phyloP scores from a whole-genome alignment of 257 asterid genomes.

The Haberlea rhodopensis region DNA sequence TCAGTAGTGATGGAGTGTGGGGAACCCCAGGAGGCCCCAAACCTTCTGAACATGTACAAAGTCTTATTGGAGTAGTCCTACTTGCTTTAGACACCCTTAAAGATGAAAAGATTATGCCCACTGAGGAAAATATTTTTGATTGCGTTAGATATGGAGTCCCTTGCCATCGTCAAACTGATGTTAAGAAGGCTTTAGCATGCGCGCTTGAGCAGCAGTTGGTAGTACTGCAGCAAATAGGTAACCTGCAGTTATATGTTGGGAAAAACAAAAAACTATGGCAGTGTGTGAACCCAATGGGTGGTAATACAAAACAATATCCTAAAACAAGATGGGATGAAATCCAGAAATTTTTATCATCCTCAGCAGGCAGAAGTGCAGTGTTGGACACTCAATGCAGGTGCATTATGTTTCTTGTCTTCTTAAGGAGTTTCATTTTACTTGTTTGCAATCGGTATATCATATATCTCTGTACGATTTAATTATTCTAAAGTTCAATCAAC shows the following conservation, averaged over 20 bases:
- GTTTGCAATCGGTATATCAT: background rate
- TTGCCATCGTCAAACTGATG: conserved; percentile 69
- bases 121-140: conserved; percentile 71
- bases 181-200: conserved; percentile 74
- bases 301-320: conserved; percentile 47
- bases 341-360: conserved; percentile 66
- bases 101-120: conserved; percentile 80
- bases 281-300: conserved; percentile 67
- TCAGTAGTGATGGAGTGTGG: conserved; percentile 41
- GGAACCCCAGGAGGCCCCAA: conserved; percentile 69
- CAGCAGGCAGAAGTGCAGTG: conserved; percentile 72
- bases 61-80: conserved; percentile 71
- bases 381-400: conserved; percentile 77
- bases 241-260: conserved; percentile 60
- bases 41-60: conserved; percentile 71
- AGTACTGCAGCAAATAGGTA: conserved; percentile 55
- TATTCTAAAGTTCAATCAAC: conserved; percentile 11
- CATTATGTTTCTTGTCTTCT: background rate
- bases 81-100: conserved; percentile 81
- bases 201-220: conserved; percentile 86
- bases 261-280: conserved; percentile 82
- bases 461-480: background rate
- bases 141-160: conserved; percentile 72
- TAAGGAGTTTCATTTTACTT: conserved; percentile 8
- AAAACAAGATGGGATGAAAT: conserved; percentile 74